These are phyloP conservation scores for Suillus fuscotomentosus DNA, from an alignment of 768 basidiomycete genomes.

Conservation along the genomic window DNA sequence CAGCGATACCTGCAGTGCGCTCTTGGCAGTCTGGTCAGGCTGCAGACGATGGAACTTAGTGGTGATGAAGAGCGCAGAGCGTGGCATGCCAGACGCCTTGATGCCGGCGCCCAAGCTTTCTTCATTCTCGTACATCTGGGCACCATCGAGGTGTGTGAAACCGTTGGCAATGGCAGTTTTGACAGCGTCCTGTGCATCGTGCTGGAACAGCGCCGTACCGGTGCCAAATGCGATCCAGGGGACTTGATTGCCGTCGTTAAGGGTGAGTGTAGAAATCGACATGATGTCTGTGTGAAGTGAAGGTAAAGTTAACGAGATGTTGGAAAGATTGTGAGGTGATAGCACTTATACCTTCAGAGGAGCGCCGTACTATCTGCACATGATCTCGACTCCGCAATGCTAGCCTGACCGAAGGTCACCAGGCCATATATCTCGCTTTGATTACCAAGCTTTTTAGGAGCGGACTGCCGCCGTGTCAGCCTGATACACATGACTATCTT, in stretches of 20 bases:
- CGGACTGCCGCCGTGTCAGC: not conserved
- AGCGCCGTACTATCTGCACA: not conserved
- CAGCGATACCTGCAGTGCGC: constrained; percentile 38
- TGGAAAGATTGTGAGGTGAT: not conserved
- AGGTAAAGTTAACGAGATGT: not conserved
- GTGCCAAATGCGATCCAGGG: constrained; percentile 38
- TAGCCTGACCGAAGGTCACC: not conserved
- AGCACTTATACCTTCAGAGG: not conserved
- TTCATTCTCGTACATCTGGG: constrained; percentile 17
- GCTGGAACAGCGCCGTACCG: constrained; percentile 26
- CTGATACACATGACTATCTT: not conserved
- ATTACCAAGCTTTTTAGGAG: not conserved
- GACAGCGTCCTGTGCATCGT: constrained; percentile 22
- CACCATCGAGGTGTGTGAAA: constrained; percentile 17
- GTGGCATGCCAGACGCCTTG: constrained; percentile 30
- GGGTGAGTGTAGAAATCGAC: constrained; percentile 25
- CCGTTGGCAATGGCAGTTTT: constrained; percentile 32
- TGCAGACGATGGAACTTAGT: constrained; percentile 36
- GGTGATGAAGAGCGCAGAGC: constrained; percentile 42
- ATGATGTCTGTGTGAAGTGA: constrained; percentile 8
- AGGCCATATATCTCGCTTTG: not conserved
- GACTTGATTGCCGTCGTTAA: constrained; percentile 37
- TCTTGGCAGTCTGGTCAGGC: constrained; percentile 17
- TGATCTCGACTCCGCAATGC: not conserved
- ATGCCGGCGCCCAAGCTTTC: constrained; percentile 34